Conservation (phyloP, 2,329 filamentous ascomycete genomes). For the Paracorniculantispora psalliotae region DNA sequence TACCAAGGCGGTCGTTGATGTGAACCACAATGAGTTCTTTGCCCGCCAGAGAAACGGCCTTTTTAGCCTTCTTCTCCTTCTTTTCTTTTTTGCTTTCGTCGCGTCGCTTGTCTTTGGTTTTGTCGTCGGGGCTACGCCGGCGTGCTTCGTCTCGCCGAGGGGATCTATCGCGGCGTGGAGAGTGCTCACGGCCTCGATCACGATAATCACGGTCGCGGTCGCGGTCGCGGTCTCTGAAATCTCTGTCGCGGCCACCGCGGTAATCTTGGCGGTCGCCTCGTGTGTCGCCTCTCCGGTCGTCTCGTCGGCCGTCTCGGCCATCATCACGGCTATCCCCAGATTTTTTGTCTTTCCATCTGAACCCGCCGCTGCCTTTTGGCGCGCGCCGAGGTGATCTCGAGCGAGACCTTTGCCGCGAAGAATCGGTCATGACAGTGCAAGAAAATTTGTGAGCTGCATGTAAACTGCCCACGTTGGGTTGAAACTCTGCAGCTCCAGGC, state of each 20-base stretch:
- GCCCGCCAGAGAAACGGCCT: slow-evolving; percentile 28
- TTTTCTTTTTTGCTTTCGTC: slow-evolving; percentile 32
- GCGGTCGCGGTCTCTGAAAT: slow-evolving; percentile 25
- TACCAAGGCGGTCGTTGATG: slow-evolving; percentile 91
- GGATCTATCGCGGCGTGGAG: slow-evolving; percentile 13
- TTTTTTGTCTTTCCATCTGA: slow-evolving; percentile 56
- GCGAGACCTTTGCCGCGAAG: slow-evolving; percentile 20
- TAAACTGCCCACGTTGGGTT: background rate
- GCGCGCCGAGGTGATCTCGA: slow-evolving; percentile 24
- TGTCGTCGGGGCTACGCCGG: slow-evolving; percentile 18
- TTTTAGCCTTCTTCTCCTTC: slow-evolving; percentile 34
- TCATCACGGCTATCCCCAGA: slow-evolving; percentile 38
- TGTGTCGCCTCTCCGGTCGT: slow-evolving; percentile 32
- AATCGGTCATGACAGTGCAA: slow-evolving; percentile 21
- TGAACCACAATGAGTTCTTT: slow-evolving; percentile 92
- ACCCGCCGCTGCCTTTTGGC: slow-evolving; percentile 37
- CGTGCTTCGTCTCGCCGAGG: slow-evolving; percentile 19
- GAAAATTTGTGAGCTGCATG: background rate
- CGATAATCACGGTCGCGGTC: slow-evolving; percentile 32
- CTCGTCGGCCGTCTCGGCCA: slow-evolving; percentile 34
- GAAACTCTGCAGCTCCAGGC: background rate
- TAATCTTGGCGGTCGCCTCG: slow-evolving; percentile 19
- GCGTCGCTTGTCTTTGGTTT: slow-evolving; percentile 18
- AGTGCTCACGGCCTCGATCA: slow-evolving; percentile 24
- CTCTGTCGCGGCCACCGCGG: slow-evolving; percentile 24